Percentiles rank a stretch among this genome's conserved stretches.
Conservation (phyloP, 2,329 filamentous ascomycete genomes). For the Epichloe hybrida region DNA sequence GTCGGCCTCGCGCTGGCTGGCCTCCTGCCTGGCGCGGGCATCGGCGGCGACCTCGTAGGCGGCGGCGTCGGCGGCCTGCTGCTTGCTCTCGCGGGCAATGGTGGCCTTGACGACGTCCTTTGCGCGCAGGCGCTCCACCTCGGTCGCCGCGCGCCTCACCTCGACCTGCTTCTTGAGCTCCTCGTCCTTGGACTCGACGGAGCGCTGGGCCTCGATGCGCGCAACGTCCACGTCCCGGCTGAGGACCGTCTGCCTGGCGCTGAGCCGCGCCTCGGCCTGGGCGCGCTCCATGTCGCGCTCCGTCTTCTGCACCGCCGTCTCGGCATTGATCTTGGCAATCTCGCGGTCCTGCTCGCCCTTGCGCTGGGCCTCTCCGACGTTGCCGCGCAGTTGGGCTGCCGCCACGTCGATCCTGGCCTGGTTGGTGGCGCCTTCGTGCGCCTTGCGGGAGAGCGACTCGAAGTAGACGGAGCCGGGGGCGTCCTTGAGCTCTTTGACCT, state of each 20-base stretch:
- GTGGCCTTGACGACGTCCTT: constrained; percentile 66
- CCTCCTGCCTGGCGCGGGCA: constrained; percentile 40
- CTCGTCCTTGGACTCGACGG: constrained; percentile 63
- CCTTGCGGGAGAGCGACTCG: constrained; percentile 66
- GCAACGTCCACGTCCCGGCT: constrained; percentile 63
- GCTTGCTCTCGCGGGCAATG: constrained; percentile 52
- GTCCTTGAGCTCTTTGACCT: constrained; percentile 70
- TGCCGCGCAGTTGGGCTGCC: constrained; percentile 50
- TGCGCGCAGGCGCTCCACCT: constrained; percentile 68
- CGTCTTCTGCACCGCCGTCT: constrained; percentile 73
- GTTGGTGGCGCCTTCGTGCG: constrained; percentile 73
- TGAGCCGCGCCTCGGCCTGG: constrained; percentile 61
- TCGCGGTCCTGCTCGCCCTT: constrained; percentile 72
- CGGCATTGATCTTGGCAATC: constrained; percentile 76
- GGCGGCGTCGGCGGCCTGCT: constrained; percentile 52
- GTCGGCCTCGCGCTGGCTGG: constrained; percentile 31
- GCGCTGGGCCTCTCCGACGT: constrained; percentile 65
- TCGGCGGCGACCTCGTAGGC: constrained; percentile 54
- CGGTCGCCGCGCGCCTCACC: constrained; percentile 61
- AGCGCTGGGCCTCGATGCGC: constrained; percentile 58
- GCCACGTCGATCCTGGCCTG: constrained; percentile 59
- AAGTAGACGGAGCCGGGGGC: constrained; percentile 75
- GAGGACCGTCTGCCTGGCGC: constrained; percentile 58
- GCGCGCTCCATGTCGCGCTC: constrained; percentile 74
- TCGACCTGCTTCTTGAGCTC: constrained; percentile 70